Conservation (phyloP, 192 early-diverging fungal species). For the Spinellus fusiger region DNA sequence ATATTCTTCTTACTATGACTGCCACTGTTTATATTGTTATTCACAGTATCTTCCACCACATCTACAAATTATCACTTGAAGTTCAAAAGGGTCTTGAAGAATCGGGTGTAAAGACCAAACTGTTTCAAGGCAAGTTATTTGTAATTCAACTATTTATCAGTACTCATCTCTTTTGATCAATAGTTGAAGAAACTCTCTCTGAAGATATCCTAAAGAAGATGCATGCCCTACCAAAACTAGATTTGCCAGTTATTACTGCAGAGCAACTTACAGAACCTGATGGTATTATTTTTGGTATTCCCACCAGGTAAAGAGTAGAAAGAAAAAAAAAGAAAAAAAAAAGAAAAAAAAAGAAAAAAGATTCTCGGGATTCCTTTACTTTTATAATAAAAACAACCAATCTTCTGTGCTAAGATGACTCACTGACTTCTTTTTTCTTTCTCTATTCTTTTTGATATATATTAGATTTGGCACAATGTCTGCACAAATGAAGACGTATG, state of each 20-base stretch:
- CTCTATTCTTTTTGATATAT: too few species aligned
- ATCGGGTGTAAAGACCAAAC: constrained; percentile 26
- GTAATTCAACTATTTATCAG: neutral
- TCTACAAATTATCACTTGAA: constrained; percentile 63
- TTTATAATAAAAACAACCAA: neutral
- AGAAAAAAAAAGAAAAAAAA: neutral
- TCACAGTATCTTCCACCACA: constrained; percentile 54
- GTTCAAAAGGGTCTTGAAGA: constrained; percentile 65
- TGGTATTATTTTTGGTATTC: constrained; percentile 51
- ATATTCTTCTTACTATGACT: too few species aligned
- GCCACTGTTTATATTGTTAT: constrained; percentile 31
- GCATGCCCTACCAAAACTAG: constrained; percentile 41
- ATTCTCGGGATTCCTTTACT: neutral
- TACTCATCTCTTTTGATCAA: constrained; percentile 20
- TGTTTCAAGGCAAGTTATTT: constrained; percentile 39
- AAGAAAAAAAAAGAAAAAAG: neutral
- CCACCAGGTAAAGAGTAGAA: constrained; percentile 31
- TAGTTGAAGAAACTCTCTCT: constrained; percentile 58
- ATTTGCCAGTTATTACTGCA: constrained; percentile 38
- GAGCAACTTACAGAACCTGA: constrained; percentile 39
- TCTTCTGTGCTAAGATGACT: too few species aligned
- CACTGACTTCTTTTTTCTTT: neutral
- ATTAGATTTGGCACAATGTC: constrained; percentile 57
- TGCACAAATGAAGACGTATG: constrained; percentile 65
- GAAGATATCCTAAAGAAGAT: constrained; percentile 49